Percentiles rank a stretch among this genome's conserved stretches.
These are phyloP conservation scores for Phycomyces nitens DNA, from an alignment of 192 early-diverging fungal species.

Conservation along the genomic window DNA sequence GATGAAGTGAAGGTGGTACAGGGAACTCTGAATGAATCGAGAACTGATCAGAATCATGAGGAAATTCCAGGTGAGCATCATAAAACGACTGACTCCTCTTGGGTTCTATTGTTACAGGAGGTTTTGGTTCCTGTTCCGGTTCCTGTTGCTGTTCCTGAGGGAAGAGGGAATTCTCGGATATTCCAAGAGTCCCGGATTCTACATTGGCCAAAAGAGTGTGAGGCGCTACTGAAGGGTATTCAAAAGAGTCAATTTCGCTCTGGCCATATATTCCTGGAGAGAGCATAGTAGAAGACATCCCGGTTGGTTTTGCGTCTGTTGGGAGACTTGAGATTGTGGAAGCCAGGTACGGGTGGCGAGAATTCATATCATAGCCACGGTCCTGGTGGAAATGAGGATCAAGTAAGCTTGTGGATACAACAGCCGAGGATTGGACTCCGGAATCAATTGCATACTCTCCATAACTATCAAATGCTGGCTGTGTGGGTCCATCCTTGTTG, in stretches of 20 bases:
- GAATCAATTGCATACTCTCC: neutral
- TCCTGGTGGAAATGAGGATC: neutral
- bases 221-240: too few species aligned
- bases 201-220: too few species aligned
- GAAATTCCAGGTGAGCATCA: conserved; percentile 19
- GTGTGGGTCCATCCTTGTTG: neutral
- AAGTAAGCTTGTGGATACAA: neutral
- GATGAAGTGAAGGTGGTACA: neutral
- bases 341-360: neutral
- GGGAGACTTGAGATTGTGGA: neutral
- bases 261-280: too few species aligned
- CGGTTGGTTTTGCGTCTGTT: too few species aligned
- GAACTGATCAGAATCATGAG: conserved; percentile 26
- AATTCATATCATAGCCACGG: neutral
- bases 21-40: conserved; percentile 20
- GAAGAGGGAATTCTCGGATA: too few species aligned
- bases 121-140: neutral
- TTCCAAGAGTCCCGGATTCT: too few species aligned
- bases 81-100: neutral
- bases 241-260: too few species aligned
- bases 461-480: neutral
- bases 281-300: too few species aligned
- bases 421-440: neutral
- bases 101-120: neutral
- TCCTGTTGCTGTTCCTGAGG: too few species aligned